Evolutionary conservation across 2,329 filamentous ascomycete species (phyloP), one percentile per base, ranked within the genome.

Genomic region (Cytospora chrysosperma): DNA sequence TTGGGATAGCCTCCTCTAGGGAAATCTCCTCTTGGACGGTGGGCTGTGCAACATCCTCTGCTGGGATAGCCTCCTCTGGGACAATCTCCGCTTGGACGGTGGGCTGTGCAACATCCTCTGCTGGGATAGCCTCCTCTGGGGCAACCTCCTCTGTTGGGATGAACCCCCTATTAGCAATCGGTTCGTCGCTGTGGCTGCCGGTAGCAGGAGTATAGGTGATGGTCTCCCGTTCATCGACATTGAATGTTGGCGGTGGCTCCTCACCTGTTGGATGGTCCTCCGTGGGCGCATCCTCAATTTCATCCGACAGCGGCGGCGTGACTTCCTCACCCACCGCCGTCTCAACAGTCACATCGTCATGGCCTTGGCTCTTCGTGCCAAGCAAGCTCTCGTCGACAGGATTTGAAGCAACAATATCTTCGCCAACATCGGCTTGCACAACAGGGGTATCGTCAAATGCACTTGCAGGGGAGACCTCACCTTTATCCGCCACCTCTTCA

Each of bases 391-490:
- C 64, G 61, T 59, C 62, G 57, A 59, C 57, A 66, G 47, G 64
- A 66, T 61, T 66, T 57, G 58, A 61, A 66, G 64, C 64, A 66
- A 66, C 64, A 64, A 59, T 53, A 27, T 58, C 54, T 19, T 58
- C 56, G 61, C 61, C 61, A 63, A 56, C 55, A 27, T 55, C 55
- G 55, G 50, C 62, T 60, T 61, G 59, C 56, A 61, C 54, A 66
- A 27, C 47, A 56, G 52, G 57, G 61, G 24, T 47, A 64, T 56
- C 43, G 56, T 66, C 61, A 66, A 66, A 50, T 51, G 21, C 63
- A 65, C 27, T 59, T 37, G 50, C 61, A 49, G 53, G 61, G 64
- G 53, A 51, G 50, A 34, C 62, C 64, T 66, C 58, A 66, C 64
- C 64, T 66, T 60, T 52, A 27, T 64, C 50, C 50, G 55, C 56